Base-by-base conservation (phyloP, 345 rosid species). In the Psidium guajava region DNA sequence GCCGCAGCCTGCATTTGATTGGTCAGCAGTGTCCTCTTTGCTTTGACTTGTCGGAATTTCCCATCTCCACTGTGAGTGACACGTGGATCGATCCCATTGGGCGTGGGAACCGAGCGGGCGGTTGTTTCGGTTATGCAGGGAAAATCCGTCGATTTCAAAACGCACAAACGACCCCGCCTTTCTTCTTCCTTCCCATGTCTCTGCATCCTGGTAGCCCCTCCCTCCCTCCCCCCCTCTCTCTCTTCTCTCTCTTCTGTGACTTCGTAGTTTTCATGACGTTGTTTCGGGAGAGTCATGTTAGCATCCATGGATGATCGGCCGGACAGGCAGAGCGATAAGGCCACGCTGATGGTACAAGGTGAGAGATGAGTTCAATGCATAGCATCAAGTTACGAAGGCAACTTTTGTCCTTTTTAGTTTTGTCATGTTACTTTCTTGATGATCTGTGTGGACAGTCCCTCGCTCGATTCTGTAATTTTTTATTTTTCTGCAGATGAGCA, bases 311-410 rank as follows among this genome's bases (percentile, higher is more conserved):
- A 69, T 8, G 80, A 18, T 18, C 47, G 47, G 47, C 47, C 2
- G 80, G 80, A 69, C 47, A 69, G 42, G 80, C 80, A 21, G 47
- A 32, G 47, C 47, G 49, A 49, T 3, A 53, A 21, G 57, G 82
- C 58, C 57, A 27, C 36, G 83, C 56, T 86, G 40, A 83, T 82
- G 85, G 82, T 57, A 61, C 86, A 57, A 87, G 88, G 90, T 88
- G 27, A 1, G 42, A 27, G 32, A 36, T 36, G 21, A 0, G 75
- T 64, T 64, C 80, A 5, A 4, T 5, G 12, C 47, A 7, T 27
- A 1, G 80, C 47, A 2, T 69, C 80, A 21, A 21, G 80, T 18
- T 4, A 20, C n/a, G 4, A 36, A 9, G 20, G 47, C 47, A 21
- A 36, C 80, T 8, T 56, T 18, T 5, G 21, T 7, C 4, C 75